Evolutionary conservation across 805 yeast genomes (phyloP).

Genomic region (Maudiozyma turicensis): DNA sequence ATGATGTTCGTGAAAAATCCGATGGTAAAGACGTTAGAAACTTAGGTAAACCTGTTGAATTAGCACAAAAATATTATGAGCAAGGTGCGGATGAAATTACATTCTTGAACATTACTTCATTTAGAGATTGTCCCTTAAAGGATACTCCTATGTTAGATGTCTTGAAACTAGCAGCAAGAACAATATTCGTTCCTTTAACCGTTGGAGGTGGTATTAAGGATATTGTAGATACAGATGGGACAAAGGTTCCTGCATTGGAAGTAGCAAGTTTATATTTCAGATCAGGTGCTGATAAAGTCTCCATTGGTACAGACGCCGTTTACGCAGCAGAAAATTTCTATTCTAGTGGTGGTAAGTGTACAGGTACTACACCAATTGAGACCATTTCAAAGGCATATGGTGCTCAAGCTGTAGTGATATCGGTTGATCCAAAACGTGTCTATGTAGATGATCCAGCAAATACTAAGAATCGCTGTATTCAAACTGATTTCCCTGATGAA

Average conservation of each 20-base stretch:
- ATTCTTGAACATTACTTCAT: slow-evolving; percentile 88
- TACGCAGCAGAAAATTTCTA: slow-evolving; percentile 78
- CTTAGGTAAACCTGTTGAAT: slow-evolving; percentile 90
- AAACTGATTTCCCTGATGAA: slow-evolving; percentile 67
- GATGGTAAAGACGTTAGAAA: slow-evolving; percentile 64
- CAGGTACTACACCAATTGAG: slow-evolving; percentile 84
- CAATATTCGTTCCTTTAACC: slow-evolving; percentile 92
- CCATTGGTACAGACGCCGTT: slow-evolving; percentile 97
- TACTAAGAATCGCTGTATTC: slow-evolving; percentile 53
- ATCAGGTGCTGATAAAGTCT: slow-evolving; percentile 96
- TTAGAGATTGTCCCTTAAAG: slow-evolving; percentile 82
- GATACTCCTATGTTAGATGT: slow-evolving; percentile 97
- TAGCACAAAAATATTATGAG: slow-evolving; percentile 79
- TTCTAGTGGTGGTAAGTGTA: slow-evolving; percentile 43
- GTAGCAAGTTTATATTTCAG: slow-evolving; percentile 88
- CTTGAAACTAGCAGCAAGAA: slow-evolving; percentile 67
- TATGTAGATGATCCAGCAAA: slow-evolving; percentile 53
- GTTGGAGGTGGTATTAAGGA: slow-evolving; percentile 98
- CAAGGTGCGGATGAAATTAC: slow-evolving; percentile 99
- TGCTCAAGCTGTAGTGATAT: slow-evolving; percentile 92
- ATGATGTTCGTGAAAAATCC: slow-evolving; percentile 80
- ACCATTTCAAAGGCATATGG: slow-evolving; percentile 89
- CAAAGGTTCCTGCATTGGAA: slow-evolving; percentile 68
- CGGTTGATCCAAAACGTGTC: slow-evolving; percentile 92
- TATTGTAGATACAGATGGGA: slow-evolving; percentile 76